phyloP scores from a whole-genome alignment of 2,329 filamentous ascomycete genomes.

The Apiospora sp. region DNA sequence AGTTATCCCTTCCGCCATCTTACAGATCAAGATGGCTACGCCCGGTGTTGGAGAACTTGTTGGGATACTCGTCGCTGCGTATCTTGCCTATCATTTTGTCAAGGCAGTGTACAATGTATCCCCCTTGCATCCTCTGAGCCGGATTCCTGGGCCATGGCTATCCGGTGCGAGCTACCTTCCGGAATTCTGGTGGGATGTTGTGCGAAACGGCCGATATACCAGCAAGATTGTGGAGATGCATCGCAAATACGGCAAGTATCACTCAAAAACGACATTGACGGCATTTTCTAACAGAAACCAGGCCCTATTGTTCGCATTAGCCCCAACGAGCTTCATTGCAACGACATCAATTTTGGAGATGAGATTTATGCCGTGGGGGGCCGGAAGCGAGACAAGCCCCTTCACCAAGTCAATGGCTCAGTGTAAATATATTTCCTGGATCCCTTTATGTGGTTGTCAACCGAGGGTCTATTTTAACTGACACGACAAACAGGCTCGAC shows the following conservation, averaged over 20 bases:
- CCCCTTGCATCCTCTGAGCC: constrained; percentile 47
- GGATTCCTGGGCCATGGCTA: constrained; percentile 48
- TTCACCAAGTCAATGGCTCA: constrained; percentile 21
- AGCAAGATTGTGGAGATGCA: constrained; percentile 47
- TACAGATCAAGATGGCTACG: neutral
- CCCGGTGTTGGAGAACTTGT: neutral
- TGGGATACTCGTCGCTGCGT: constrained; percentile 32
- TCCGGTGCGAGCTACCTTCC: constrained; percentile 47
- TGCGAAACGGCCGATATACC: constrained; percentile 46
- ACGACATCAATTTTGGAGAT: constrained; percentile 21
- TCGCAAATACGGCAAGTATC: constrained; percentile 44
- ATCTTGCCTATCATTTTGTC: constrained; percentile 39
- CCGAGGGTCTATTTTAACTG: neutral
- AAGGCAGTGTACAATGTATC: constrained; percentile 48
- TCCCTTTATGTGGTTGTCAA: neutral
- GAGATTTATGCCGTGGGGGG: constrained; percentile 25
- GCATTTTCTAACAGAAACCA: neutral
- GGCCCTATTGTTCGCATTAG: constrained; percentile 25
- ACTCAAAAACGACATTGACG: neutral
- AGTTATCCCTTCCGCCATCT: neutral
- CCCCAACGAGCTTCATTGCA: constrained; percentile 25
- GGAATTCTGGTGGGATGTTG: constrained; percentile 49
- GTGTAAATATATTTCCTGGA: neutral
- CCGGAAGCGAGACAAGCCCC: constrained; percentile 23
- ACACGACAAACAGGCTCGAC: neutral